A percentile compares a stretch with the other conserved stretches of the same genome.
phyloP scores from a whole-genome alignment of 108 stramenopile genomes.

The Aurantiochytrium sp. region DNA sequence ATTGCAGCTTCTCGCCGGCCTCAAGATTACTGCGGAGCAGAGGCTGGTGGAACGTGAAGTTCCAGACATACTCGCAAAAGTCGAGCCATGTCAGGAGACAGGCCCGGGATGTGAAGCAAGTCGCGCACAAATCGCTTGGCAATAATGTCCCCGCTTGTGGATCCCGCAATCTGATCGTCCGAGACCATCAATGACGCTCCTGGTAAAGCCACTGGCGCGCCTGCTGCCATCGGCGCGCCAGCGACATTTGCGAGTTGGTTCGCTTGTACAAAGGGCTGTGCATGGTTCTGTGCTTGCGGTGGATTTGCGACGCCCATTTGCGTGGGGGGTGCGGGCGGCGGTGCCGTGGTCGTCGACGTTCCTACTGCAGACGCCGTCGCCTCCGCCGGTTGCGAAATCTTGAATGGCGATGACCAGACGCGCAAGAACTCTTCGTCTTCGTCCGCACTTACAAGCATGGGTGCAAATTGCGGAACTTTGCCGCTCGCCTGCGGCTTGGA shows the following conservation, averaged over 20 bases:
- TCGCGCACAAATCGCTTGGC: background rate
- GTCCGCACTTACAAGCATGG: background rate
- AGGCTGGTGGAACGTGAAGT: background rate
- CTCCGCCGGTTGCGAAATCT: background rate
- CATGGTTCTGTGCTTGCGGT: too few relatives aligned
- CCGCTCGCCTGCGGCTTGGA: background rate
- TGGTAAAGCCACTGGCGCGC: too few relatives aligned
- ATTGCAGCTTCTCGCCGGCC: too few relatives aligned
- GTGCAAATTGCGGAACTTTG: background rate
- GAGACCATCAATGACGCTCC: too few relatives aligned
- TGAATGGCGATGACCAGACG: background rate
- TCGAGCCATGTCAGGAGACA: background rate
- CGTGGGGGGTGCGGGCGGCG: too few relatives aligned
- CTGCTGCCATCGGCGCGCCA: too few relatives aligned
- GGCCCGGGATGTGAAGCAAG: background rate
- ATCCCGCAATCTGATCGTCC: background rate
- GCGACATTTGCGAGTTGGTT: too few relatives aligned
- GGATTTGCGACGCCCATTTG: too few relatives aligned
- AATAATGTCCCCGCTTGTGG: background rate
- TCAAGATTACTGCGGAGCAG: too few relatives aligned
- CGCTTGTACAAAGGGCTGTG: too few relatives aligned
- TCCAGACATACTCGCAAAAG: background rate
- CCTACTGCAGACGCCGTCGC: background rate
- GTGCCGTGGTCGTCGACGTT: background rate
- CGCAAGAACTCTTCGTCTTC: background rate